Evolutionary conservation across 495 filamentous ascomycete species (phyloP).

Genomic region (Lineolata rhizophorae): DNA sequence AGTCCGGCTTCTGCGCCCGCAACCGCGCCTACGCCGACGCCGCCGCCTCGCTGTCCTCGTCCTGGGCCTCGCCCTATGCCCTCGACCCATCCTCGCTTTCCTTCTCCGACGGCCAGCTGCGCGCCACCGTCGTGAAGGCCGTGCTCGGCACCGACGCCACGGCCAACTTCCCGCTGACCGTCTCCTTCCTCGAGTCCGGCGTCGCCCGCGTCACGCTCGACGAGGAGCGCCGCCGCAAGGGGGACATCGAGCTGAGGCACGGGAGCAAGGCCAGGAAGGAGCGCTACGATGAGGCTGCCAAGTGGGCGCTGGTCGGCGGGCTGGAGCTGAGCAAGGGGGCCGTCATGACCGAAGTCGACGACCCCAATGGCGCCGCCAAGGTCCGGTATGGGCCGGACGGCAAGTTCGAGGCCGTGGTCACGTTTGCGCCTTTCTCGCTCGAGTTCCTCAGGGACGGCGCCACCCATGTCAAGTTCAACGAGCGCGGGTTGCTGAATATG

Average conservation of each 20-base stretch:
- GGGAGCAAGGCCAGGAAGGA: slow-evolving; percentile 72
- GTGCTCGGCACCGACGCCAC: slow-evolving; percentile 36
- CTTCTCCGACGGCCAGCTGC: slow-evolving; percentile 60
- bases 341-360: slow-evolving; percentile 26
- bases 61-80: slow-evolving; percentile 66
- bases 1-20: slow-evolving; percentile 90
- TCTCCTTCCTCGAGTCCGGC: slow-evolving; percentile 78
- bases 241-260: slow-evolving; percentile 71
- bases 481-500: slow-evolving; percentile 66
- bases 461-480: slow-evolving; percentile 74
- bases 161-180: slow-evolving; percentile 56
- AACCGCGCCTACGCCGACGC: slow-evolving; percentile 77
- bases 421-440: slow-evolving; percentile 58
- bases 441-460: slow-evolving; percentile 66
- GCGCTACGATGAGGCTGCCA: slow-evolving; percentile 74
- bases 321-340: slow-evolving; percentile 42
- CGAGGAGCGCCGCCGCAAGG: slow-evolving; percentile 72
- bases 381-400: slow-evolving; percentile 61
- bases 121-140: slow-evolving; percentile 58
- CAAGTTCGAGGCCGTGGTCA: slow-evolving; percentile 49
- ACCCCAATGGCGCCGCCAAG: slow-evolving; percentile 44
- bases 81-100: slow-evolving; percentile 46
- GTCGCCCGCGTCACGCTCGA: slow-evolving; percentile 71
- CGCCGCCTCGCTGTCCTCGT: slow-evolving; percentile 33
- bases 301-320: slow-evolving; percentile 72